Percentiles rank a stretch among this genome's conserved stretches.
Conservation (phyloP, 2,329 filamentous ascomycete genomes). For the Fusarium sambucinum region DNA sequence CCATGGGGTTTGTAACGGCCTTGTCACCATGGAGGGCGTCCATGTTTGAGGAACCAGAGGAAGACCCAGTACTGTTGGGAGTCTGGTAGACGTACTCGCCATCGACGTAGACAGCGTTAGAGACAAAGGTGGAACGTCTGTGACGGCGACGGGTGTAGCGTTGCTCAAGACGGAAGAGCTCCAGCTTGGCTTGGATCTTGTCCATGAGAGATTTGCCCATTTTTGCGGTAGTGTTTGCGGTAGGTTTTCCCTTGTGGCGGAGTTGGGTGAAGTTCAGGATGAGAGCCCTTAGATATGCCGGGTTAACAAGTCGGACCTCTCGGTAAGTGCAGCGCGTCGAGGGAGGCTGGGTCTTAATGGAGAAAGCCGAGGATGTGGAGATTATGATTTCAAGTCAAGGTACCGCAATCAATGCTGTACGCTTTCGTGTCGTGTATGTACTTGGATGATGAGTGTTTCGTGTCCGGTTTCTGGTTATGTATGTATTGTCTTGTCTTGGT, state of each 20-base stretch:
- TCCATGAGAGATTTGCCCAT: constrained; percentile 68
- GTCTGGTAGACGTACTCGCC: constrained; percentile 92
- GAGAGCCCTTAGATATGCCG: constrained; percentile 12
- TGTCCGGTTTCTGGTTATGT: constrained; percentile 27
- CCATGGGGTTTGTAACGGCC: constrained; percentile 40
- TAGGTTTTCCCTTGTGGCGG: neutral
- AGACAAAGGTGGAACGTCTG: constrained; percentile 88
- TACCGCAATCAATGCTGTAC: constrained; percentile 44
- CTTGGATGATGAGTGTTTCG: constrained; percentile 25
- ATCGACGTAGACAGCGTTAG: constrained; percentile 91
- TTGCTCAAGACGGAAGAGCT: constrained; percentile 95
- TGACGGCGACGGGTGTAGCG: constrained; percentile 90
- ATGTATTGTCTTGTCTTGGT: constrained; percentile 24
- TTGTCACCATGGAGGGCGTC: constrained; percentile 55
- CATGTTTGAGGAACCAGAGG: constrained; percentile 58
- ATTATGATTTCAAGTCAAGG: constrained; percentile 28
- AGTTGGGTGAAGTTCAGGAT: constrained; percentile 2
- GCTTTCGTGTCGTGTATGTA: constrained; percentile 23
- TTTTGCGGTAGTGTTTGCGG: constrained; percentile 39
- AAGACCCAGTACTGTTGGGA: constrained; percentile 69
- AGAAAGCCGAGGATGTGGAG: constrained; percentile 36
- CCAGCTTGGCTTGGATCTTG: constrained; percentile 76
- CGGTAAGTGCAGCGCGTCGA: constrained; percentile 31
- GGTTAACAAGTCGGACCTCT: constrained; percentile 24
- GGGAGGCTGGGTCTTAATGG: constrained; percentile 27